A percentile compares a stretch with the other conserved stretches of the same genome.
These are phyloP conservation scores for Solioccasus polychromus DNA, from an alignment of 768 basidiomycete species.

Conservation along the genomic window DNA sequence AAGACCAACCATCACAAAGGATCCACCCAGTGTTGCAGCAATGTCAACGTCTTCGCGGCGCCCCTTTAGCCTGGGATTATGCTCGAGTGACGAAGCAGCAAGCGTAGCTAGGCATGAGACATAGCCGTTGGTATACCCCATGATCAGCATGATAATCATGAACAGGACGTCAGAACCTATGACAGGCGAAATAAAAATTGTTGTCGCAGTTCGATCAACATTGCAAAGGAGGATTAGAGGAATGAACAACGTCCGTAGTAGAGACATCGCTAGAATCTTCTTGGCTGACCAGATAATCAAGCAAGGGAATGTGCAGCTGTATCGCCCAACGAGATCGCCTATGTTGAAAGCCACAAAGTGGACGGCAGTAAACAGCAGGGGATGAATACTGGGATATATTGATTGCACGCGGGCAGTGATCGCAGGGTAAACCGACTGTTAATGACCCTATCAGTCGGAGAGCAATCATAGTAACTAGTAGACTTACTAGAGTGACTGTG, in stretches of 20 bases:
- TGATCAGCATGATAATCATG: conserved; percentile 67
- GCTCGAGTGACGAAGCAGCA: conserved; percentile 73
- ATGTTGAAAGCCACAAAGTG: conserved; percentile 77
- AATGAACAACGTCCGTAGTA: conserved; percentile 76
- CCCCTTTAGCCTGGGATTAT: conserved; percentile 71
- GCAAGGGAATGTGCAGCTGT: conserved; percentile 60
- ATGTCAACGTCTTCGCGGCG: conserved; percentile 77
- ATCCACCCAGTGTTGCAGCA: conserved; percentile 78
- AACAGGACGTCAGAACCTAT: conserved; percentile 78
- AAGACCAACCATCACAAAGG: conserved; percentile 76
- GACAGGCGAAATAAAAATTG: conserved; percentile 31
- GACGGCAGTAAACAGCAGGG: conserved; percentile 75
- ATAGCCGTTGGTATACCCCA: conserved; percentile 83
- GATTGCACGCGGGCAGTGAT: conserved; percentile 77
- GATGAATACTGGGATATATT: conserved; percentile 62
- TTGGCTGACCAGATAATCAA: conserved; percentile 69
- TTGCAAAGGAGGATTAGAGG: conserved; percentile 91
- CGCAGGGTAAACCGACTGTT: conserved; percentile 81
- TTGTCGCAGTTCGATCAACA: conserved; percentile 47
- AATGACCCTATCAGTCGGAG: conserved; percentile 5
- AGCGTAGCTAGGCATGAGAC: conserved; percentile 79
- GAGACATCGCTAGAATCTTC: conserved; percentile 58
- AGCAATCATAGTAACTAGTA: neutral
- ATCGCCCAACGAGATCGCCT: conserved; percentile 72
- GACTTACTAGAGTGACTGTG: conserved; percentile 72